Conservation (phyloP, 306 rosid species). For the Sindora glabra region DNA sequence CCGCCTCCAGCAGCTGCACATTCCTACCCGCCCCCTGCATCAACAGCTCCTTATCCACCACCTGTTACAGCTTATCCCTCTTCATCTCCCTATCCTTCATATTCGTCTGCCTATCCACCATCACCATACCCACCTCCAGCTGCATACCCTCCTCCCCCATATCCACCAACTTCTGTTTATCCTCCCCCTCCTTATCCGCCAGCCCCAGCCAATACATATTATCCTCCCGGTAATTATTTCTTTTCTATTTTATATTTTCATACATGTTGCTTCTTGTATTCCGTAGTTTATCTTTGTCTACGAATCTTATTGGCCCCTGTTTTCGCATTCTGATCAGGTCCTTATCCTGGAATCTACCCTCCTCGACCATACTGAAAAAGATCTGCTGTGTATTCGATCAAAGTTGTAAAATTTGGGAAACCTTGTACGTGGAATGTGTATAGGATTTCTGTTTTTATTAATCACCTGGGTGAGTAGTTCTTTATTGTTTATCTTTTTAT, state of each 20-base stretch:
- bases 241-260: background rate
- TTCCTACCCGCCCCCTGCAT: background rate
- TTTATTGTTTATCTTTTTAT: too few relatives aligned
- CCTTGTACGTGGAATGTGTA: too few relatives aligned
- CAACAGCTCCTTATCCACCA: background rate
- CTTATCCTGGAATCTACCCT: slow-evolving; percentile 53
- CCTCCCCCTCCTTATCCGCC: slow-evolving; percentile 37
- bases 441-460: too few relatives aligned
- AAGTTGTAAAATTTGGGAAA: background rate
- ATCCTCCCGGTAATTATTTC: slow-evolving; percentile 39
- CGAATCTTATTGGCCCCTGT: background rate
- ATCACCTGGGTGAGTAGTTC: too few relatives aligned
- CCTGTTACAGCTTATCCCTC: background rate
- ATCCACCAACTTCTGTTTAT: slow-evolving; percentile 22
- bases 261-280: background rate
- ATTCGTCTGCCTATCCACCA: background rate
- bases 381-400: slow-evolving; percentile 1
- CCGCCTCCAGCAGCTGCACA: background rate
- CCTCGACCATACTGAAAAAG: slow-evolving; percentile 54
- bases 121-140: background rate
- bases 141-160: slow-evolving; percentile 24
- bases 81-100: slow-evolving; percentile 5
- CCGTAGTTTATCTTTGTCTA: background rate
- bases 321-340: slow-evolving; percentile 20
- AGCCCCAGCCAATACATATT: slow-evolving; percentile 36